Evolutionary conservation across 805 yeast genomes (phyloP), one percentile per base, ranked within the genome.

Genomic region (Hanseniaspora occidentalis): DNA sequence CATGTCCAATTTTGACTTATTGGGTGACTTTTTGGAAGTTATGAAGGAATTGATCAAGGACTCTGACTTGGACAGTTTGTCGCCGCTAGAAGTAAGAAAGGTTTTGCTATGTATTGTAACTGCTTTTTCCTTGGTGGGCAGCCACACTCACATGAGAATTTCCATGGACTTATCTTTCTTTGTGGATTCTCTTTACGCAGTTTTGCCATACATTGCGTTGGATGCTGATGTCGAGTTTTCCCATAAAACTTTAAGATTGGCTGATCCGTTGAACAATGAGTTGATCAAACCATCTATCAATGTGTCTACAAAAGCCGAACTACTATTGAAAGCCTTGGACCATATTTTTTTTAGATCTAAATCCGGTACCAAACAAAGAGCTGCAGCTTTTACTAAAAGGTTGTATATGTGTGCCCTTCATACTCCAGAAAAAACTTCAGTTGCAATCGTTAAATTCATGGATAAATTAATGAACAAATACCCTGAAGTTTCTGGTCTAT

Each of bases 1-100:
- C 52, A 78, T 88, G 77, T 86, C 94, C 19, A 92, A 92, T 55
- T 76, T 89, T 43, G 97, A 92, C 48, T 66, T 92, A 35, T 70
- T 92, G 49, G 97, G 97, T 20, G 98, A 92, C 57, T 77, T 92
- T 60, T 66, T 92, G 39, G 94, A 81, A 55, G 95, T 88, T 6
- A 69, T 92, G 58, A 70, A 88, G 49, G 97, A 92, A 58, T 72
- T 88, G 19, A 74, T 85, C 57, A 51, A 53, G 10, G 83, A 72
- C 42, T 60, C 64, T 31, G 67, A 65, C 16, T 50, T 66, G n/a
- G 64, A 57, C 2, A 69, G 72, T 29, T 57, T 66, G 14, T 62
- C 69, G 35, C 51, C 68, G 35, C 57, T 54, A 38, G 75, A 76
- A 48, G 67, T 79, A 29, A 74, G 96, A 47, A 86, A 85, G 46